Evolutionary conservation across 2,329 filamentous ascomycete genomes (phyloP).

Genomic region (Sporothrix dimorphospora): DNA sequence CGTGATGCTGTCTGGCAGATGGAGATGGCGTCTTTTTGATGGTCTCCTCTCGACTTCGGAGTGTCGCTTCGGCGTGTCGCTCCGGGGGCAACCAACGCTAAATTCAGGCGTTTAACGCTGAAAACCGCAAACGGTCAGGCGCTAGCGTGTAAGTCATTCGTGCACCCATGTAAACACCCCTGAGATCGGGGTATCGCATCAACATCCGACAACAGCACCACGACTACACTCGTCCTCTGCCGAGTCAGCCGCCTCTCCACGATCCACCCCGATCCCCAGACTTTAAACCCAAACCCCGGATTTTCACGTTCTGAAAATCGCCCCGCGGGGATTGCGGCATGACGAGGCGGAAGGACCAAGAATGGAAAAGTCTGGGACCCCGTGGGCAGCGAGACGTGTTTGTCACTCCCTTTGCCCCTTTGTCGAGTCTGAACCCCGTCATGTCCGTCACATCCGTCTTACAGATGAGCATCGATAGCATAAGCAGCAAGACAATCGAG

Average conservation of each 20-base stretch:
- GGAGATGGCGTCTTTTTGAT: too few relatives aligned
- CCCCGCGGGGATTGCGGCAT: background rate
- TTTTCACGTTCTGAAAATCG: background rate
- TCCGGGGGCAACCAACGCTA: background rate
- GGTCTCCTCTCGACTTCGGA: too few relatives aligned
- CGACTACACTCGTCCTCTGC: background rate
- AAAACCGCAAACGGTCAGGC: background rate
- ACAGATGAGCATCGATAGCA: background rate
- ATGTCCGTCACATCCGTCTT: background rate
- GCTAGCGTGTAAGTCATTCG: background rate
- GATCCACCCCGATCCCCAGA: background rate
- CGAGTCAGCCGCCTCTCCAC: background rate
- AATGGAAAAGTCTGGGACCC: background rate
- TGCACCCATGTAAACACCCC: background rate
- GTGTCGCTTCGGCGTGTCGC: slow-evolving; percentile 13
- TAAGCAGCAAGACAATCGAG: background rate
- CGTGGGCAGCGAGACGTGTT: background rate
- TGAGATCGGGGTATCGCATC: slow-evolving; percentile 9
- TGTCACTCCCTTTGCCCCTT: background rate
- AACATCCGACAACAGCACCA: background rate
- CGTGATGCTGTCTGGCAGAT: too few relatives aligned
- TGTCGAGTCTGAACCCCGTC: background rate
- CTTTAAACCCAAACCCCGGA: background rate
- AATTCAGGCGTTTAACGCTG: background rate
- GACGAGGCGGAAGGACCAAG: background rate